Base-by-base conservation (phyloP, 2,329 filamentous ascomycete genomes). In the Chlorencoelia australis region DNA sequence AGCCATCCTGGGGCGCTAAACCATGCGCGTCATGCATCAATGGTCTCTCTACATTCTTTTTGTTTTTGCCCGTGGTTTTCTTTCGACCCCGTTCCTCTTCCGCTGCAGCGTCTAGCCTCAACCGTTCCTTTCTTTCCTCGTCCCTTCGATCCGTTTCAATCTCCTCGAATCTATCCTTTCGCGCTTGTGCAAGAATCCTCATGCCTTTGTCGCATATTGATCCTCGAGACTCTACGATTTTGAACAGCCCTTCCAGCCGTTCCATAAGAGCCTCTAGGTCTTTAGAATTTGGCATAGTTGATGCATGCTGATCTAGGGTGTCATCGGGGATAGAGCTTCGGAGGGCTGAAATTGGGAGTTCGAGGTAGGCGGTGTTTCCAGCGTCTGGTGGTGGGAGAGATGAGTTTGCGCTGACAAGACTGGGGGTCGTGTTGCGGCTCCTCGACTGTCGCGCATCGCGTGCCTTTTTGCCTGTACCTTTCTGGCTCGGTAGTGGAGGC, bases 401-500 rank as follows among this genome's bases (percentile, higher is more conserved):
- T 40, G 44, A 52, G 40, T 40, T 37, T 13, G 45, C 24, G 30
- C 40, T 44, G 5, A 37, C 41, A 7, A 55, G 69, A 52, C 73
- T 71, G 22, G 83, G 84, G 11, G 83, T 89, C 22, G 81, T 84
- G 59, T 87, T 88, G 54, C 83, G 79, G 56, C 81, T 87, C 43
- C 75, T 69, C 49, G 79, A 81, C 48, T 77, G 75, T 34, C 66
- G 61, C 43, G 76, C 70, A 49, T 71, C 70, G 48, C 68, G 68
- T 42, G 65, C 67, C 62, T 84, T 84, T 64, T 79, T 80, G 55
- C 74, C 68, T 17, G 73, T 74, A 40, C 74, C 74, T 51, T 76
- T 74, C 53, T 77, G 71, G 47, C 70, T 67, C 31, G 70, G 66
- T 38, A 63, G 63, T 18, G 72, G 69, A 55, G 74, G 70, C 75